phyloP scores from a whole-genome alignment of 306 rosid genomes.

The Rosa rugosa region DNA sequence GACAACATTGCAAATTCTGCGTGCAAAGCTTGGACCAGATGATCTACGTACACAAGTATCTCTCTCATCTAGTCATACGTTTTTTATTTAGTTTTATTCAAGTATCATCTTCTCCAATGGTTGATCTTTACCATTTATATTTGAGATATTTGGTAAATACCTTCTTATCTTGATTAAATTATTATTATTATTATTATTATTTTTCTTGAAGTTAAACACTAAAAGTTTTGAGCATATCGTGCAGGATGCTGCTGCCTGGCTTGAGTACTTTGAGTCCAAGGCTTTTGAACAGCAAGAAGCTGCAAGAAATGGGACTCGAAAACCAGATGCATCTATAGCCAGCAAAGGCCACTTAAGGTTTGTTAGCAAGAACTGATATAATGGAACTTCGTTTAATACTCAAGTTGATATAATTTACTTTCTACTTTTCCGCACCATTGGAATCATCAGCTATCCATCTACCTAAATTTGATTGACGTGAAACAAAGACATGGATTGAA shows the following conservation, averaged over 20 bases:
- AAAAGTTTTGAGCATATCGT: slow-evolving; percentile 28
- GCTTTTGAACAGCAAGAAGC: slow-evolving; percentile 99
- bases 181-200: neutral
- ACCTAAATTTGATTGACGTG: slow-evolving; percentile 2
- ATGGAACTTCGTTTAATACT: neutral
- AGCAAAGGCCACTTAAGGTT: slow-evolving; percentile 99
- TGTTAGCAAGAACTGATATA: slow-evolving; percentile 19
- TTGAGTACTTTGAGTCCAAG: slow-evolving; percentile 98
- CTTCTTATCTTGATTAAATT: neutral
- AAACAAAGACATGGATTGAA: neutral
- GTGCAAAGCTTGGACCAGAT: slow-evolving; percentile 96
- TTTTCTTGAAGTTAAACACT: neutral
- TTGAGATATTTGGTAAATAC: neutral
- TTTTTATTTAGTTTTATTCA: neutral
- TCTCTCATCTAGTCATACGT: slow-evolving; percentile 3
- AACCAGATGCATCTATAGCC: slow-evolving; percentile 97
- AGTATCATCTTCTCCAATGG: neutral
- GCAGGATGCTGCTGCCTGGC: slow-evolving; percentile 99
- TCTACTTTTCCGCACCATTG: neutral
- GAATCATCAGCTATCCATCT: neutral
- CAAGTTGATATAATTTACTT: neutral
- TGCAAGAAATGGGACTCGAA: slow-evolving; percentile 91
- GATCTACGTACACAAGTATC: slow-evolving; percentile 95
- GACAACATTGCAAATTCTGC: slow-evolving; percentile 89
- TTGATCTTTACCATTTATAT: neutral